phyloP scores from a whole-genome alignment of 352 stramenopile genomes.

The Phytophthora chlamydospora region DNA sequence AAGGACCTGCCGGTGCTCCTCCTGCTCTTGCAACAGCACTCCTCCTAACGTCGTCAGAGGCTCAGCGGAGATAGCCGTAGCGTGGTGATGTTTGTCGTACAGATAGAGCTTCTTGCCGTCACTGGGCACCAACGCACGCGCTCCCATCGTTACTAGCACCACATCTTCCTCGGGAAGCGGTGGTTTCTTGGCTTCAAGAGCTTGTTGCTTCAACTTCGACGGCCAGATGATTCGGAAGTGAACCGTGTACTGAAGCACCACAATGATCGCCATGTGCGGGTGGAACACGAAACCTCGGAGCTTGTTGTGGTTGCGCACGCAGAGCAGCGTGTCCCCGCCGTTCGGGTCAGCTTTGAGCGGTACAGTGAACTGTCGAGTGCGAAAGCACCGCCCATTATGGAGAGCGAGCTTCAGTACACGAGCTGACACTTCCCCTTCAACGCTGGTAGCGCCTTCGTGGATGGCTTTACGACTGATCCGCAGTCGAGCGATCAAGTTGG shows the following conservation, averaged over 20 bases:
- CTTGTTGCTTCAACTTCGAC: slow-evolving; percentile 66
- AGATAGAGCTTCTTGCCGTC: slow-evolving; percentile 82
- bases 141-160: slow-evolving; percentile 74
- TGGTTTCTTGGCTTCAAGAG: slow-evolving; percentile 59
- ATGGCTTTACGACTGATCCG: slow-evolving; percentile 66
- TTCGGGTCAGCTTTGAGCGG: slow-evolving; percentile 69
- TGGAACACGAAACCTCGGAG: slow-evolving; percentile 84
- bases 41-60: slow-evolving; percentile 28
- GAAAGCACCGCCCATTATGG: slow-evolving; percentile 89
- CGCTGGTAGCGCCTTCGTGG: slow-evolving; percentile 49
- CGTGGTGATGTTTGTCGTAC: slow-evolving; percentile 64
- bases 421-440: slow-evolving; percentile 74
- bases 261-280: slow-evolving; percentile 77
- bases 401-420: slow-evolving; percentile 85
- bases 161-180: slow-evolving; percentile 75
- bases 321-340: slow-evolving; percentile 72
- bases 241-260: slow-evolving; percentile 88
- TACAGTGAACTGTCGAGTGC: slow-evolving; percentile 66
- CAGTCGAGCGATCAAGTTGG: slow-evolving; percentile 64
- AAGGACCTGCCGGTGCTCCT: slow-evolving; percentile 44
- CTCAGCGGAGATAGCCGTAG: slow-evolving; percentile 24
- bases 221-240: slow-evolving; percentile 82
- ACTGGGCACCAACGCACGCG: slow-evolving; percentile 66
- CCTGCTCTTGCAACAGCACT: slow-evolving; percentile 14
- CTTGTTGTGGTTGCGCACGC: slow-evolving; percentile 49